Conservation (phyloP, 1,284 basidiomycete species). For the Ceratobasidium sp. region DNA sequence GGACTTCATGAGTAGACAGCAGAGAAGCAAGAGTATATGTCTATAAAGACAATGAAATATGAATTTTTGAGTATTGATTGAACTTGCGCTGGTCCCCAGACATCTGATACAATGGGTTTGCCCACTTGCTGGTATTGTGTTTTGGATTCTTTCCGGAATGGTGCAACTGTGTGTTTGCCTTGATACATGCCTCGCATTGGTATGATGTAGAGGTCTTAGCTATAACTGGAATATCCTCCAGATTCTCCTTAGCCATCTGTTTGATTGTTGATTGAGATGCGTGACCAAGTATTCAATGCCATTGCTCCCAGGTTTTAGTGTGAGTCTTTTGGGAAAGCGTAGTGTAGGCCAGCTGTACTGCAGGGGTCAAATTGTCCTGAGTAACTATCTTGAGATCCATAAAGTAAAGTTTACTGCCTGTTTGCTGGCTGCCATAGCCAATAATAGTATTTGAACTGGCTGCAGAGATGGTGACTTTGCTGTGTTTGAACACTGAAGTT, state of each 20-base stretch:
- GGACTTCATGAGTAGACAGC: neutral
- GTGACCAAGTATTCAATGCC: slow-evolving; percentile 16
- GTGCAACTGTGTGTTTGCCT: neutral
- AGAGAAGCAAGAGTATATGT: neutral
- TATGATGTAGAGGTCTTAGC: neutral
- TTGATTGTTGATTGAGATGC: neutral
- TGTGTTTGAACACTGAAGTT: neutral
- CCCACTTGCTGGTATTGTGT: neutral
- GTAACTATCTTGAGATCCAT: neutral
- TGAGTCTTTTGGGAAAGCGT: too few species aligned
- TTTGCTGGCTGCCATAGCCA: neutral
- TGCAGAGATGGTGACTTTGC: neutral
- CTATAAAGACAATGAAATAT: neutral
- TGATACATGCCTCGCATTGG: slow-evolving; percentile 9
- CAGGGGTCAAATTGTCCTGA: neutral
- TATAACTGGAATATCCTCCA: neutral
- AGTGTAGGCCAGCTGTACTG: neutral
- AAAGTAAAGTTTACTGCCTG: neutral
- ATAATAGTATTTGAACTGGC: neutral
- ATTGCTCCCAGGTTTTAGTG: neutral
- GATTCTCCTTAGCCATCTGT: neutral
- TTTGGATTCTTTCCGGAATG: neutral
- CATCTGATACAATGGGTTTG: neutral
- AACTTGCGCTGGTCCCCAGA: slow-evolving; percentile 3
- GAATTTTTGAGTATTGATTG: too few species aligned